These are phyloP conservation scores for Aegilops sharonensis DNA, from an alignment of 176 grass and related monocot genomes.

Conservation along the genomic window DNA sequence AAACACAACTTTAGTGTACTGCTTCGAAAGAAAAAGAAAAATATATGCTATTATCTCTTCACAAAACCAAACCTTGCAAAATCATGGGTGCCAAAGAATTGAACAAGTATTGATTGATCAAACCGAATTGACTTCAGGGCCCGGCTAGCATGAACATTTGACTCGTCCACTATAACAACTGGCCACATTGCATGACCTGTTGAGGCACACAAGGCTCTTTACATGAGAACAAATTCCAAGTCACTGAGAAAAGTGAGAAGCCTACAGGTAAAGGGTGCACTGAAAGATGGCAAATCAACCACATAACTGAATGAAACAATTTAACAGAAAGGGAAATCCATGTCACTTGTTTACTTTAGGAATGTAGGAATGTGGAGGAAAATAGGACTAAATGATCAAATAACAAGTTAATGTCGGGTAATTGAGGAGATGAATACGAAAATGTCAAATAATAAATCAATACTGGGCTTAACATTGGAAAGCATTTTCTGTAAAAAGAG, in stretches of 20 bases:
- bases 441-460: too few species aligned
- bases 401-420: too few species aligned
- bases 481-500: too few species aligned
- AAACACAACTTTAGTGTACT: too few species aligned
- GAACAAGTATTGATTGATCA: slow-evolving; percentile 78
- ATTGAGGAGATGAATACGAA: too few species aligned
- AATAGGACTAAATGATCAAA: too few species aligned
- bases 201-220: slow-evolving; percentile 33
- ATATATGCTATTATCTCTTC: slow-evolving; percentile 7
- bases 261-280: background rate
- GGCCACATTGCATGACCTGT: slow-evolving; percentile 99
- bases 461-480: too few species aligned
- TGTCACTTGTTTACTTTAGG: background rate
- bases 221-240: slow-evolving; percentile 20
- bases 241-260: background rate
- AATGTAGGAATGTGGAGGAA: too few species aligned
- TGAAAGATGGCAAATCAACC: background rate
- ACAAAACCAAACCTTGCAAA: slow-evolving; percentile 82
- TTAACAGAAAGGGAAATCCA: background rate
- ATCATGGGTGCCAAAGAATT: slow-evolving; percentile 99
- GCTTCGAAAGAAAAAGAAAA: too few species aligned
- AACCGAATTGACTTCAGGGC: slow-evolving; percentile 62
- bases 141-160: slow-evolving; percentile 48
- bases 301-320: slow-evolving; percentile 1
- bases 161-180: slow-evolving; percentile 85